Percentiles rank a stretch among this genome's conserved stretches.
Evolutionary conservation across 495 filamentous ascomycete genomes (phyloP).

Genomic region (Margaritispora aquatica): DNA sequence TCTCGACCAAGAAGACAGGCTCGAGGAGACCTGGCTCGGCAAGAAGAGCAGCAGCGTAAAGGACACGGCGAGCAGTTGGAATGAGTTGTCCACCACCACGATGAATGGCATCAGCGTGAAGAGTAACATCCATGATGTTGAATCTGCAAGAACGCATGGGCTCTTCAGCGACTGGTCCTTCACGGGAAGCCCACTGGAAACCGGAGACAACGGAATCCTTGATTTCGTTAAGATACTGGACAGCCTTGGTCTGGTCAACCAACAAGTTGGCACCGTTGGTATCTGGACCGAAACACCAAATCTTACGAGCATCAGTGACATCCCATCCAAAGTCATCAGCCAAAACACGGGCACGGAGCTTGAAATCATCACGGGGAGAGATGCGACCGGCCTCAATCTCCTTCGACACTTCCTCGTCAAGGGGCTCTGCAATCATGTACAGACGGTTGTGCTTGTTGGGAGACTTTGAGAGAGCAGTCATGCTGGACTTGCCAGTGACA

Average conservation of each 20-base stretch:
- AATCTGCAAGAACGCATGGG: slow-evolving; percentile 95
- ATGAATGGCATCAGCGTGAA: slow-evolving; percentile 99
- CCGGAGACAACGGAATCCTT: slow-evolving; percentile 99
- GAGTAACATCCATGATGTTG: slow-evolving; percentile 99
- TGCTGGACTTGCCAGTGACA: slow-evolving; percentile 72
- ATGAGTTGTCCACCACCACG: slow-evolving; percentile 99
- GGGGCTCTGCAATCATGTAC: slow-evolving; percentile 84
- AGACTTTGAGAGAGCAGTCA: slow-evolving; percentile 97
- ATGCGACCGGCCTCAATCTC: slow-evolving; percentile 93
- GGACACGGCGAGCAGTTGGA: slow-evolving; percentile 93
- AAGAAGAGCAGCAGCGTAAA: slow-evolving; percentile 88
- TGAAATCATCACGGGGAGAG: slow-evolving; percentile 96
- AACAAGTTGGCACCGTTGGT: slow-evolving; percentile 96
- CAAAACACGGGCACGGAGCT: slow-evolving; percentile 92
- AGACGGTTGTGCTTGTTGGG: slow-evolving; percentile 99
- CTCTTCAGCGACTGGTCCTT: slow-evolving; percentile 97
- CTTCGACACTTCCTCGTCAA: slow-evolving; percentile 83
- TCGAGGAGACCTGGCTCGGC: slow-evolving; percentile 87
- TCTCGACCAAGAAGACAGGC: slow-evolving; percentile 98
- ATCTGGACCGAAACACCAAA: slow-evolving; percentile 99
- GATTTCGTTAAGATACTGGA: slow-evolving; percentile 99
- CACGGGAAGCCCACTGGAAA: slow-evolving; percentile 99
- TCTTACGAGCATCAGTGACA: slow-evolving; percentile 99
- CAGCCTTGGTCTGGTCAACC: slow-evolving; percentile 99
- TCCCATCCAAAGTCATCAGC: slow-evolving; percentile 99